A percentile compares a stretch with the other conserved stretches of the same genome.
phyloP scores from a whole-genome alignment of 768 basidiomycete species.

The Scleroderma citrinum region DNA sequence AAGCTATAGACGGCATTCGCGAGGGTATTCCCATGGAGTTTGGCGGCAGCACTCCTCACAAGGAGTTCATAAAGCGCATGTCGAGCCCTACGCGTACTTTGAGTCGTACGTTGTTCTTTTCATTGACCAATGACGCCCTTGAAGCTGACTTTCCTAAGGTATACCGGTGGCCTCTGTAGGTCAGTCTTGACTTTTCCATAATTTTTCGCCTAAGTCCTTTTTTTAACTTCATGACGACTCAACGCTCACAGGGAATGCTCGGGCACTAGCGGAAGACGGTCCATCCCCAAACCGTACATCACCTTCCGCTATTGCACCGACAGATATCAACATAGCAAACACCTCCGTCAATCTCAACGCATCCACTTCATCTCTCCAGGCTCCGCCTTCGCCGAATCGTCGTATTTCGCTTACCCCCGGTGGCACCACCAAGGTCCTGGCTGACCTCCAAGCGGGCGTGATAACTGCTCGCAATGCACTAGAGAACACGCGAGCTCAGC shows the following conservation, averaged over 20 bases:
- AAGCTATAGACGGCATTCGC: conserved; percentile 52
- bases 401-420: conserved; percentile 62
- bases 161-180: conserved; percentile 77
- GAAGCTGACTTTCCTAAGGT: no score
- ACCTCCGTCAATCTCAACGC: conserved; percentile 26
- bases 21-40: conserved; percentile 71
- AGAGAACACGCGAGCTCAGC: conserved; percentile 81
- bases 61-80: conserved; percentile 41
- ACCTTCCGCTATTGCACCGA: conserved; percentile 23
- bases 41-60: conserved; percentile 33
- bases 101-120: conserved; percentile 55
- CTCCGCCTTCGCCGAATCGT: conserved; percentile 45
- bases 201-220: conserved; percentile 8
- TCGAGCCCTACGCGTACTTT: conserved; percentile 73
- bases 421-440: conserved; percentile 82
- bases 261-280: conserved; percentile 75
- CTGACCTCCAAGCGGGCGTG: conserved; percentile 81
- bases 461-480: conserved; percentile 72
- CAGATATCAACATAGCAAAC: conserved; percentile 30
- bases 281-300: conserved; percentile 33
- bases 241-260: conserved; percentile 63
- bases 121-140: no score
- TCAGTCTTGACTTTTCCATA: conserved; percentile 32
- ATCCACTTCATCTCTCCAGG: conserved; percentile 34
- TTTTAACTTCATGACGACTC: conserved; percentile 13